Percentiles rank a stretch among this genome's conserved stretches.
phyloP scores from a whole-genome alignment of 164 flowering plant genomes.

The Nelumbo lutea region DNA sequence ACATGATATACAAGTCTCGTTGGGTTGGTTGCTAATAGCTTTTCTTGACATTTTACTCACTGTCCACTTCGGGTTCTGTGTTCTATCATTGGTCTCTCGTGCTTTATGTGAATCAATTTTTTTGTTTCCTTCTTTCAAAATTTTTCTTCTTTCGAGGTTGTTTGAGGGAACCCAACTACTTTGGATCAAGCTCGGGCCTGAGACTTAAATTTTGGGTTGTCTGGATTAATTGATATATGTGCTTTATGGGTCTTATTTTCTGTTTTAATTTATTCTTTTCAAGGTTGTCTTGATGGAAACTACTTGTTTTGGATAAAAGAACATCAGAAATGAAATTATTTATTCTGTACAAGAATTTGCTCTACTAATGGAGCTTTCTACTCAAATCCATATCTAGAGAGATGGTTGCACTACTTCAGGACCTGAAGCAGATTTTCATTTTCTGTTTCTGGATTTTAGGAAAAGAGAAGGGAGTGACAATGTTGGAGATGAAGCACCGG shows the following conservation, averaged over 20 bases:
- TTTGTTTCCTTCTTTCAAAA: neutral
- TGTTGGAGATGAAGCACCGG: conserved; percentile 59
- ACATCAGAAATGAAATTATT: neutral
- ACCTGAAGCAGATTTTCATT: neutral
- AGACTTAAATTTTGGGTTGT: too few relatives aligned
- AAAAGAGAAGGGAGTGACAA: conserved; percentile 38
- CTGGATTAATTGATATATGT: too few relatives aligned
- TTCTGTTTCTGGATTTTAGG: conserved; percentile 26
- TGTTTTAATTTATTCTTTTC: too few relatives aligned
- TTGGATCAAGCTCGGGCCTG: too few relatives aligned
- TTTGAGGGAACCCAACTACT: too few relatives aligned
- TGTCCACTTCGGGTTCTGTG: conserved; percentile 9
- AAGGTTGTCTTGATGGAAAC: neutral
- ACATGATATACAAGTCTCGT: neutral
- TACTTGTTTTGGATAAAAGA: neutral
- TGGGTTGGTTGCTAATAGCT: neutral
- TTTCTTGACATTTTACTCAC: neutral
- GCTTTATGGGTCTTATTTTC: too few relatives aligned
- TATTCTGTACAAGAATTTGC: too few relatives aligned
- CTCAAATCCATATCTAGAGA: too few relatives aligned
- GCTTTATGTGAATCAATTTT: conserved; percentile 3
- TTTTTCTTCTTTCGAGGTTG: too few relatives aligned
- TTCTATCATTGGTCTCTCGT: neutral
- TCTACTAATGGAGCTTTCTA: too few relatives aligned
- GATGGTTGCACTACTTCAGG: too few relatives aligned